Conservation (phyloP, 768 basidiomycete genomes). For the Amanita rimosa region DNA sequence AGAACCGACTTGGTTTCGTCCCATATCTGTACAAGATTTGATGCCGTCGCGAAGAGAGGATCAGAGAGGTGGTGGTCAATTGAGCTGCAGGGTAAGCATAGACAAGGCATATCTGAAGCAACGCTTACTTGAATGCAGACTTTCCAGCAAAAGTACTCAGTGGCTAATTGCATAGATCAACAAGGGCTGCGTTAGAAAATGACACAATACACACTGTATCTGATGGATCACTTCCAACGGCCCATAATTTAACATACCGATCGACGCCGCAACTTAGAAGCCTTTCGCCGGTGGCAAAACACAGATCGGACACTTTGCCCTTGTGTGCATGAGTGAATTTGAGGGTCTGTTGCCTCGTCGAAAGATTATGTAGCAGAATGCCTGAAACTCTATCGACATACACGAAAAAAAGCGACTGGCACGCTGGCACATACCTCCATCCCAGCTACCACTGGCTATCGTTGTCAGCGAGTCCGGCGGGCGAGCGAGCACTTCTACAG, state of each 20-base stretch:
- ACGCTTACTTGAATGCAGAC: slow-evolving; percentile 72
- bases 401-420: neutral
- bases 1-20: slow-evolving; percentile 83
- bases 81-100: slow-evolving; percentile 36
- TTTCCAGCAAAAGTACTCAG: slow-evolving; percentile 76
- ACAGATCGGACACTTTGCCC: slow-evolving; percentile 76
- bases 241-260: slow-evolving; percentile 76
- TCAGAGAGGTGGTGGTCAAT: slow-evolving; percentile 92
- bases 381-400: slow-evolving; percentile 30
- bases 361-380: slow-evolving; percentile 76
- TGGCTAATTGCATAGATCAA: slow-evolving; percentile 32
- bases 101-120: slow-evolving; percentile 11
- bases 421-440: slow-evolving; percentile 62
- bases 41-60: slow-evolving; percentile 88
- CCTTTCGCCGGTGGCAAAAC: slow-evolving; percentile 53
- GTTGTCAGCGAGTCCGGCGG: slow-evolving; percentile 63
- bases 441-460: slow-evolving; percentile 90
- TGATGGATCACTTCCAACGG: slow-evolving; percentile 22
- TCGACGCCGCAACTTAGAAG: slow-evolving; percentile 79
- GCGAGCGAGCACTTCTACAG: slow-evolving; percentile 76
- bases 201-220: slow-evolving; percentile 22
- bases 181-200: neutral
- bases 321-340: slow-evolving; percentile 67
- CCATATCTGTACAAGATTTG: slow-evolving; percentile 92
- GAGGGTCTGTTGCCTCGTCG: slow-evolving; percentile 39